Conservation (phyloP, 441 rosid species). For the Populus tomentosa region DNA sequence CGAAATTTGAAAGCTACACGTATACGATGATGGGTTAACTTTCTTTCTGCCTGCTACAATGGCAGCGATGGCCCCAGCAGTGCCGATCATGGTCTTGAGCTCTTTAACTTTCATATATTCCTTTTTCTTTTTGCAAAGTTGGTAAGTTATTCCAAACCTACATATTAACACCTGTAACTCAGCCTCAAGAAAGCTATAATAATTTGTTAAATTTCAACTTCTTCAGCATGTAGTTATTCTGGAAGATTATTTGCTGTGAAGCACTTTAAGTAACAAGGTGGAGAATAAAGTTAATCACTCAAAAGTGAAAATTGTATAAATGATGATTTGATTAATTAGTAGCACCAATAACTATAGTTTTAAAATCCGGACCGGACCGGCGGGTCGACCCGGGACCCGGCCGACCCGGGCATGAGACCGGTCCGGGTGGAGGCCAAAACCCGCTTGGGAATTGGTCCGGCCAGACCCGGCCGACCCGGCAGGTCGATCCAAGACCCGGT, state of each 20-base stretch:
- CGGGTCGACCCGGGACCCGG: too few relatives aligned
- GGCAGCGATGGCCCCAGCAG: neutral
- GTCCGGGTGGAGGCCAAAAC: too few relatives aligned
- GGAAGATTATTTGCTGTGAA: neutral
- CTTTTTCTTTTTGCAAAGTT: constrained; percentile 26
- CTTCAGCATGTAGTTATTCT: neutral
- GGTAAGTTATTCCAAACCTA: constrained; percentile 5
- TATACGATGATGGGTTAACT: neutral
- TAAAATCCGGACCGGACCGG: too few relatives aligned
- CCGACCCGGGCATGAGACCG: too few relatives aligned
- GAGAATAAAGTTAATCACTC: neutral
- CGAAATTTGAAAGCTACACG: neutral
- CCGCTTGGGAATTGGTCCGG: too few relatives aligned
- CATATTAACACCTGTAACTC: neutral
- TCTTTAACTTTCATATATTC: constrained; percentile 24
- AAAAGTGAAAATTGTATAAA: too few relatives aligned
- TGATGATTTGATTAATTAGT: too few relatives aligned
- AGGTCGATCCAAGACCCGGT: too few relatives aligned
- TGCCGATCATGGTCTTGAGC: neutral
- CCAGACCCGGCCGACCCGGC: too few relatives aligned
- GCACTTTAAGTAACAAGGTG: neutral
- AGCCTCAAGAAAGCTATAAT: neutral
- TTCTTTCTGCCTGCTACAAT: constrained; percentile 1
- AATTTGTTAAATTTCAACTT: neutral
- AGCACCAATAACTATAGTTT: too few relatives aligned